These are phyloP conservation scores for Talaromyces atroroseus DNA, from an alignment of 2,329 filamentous ascomycete genomes.

Conservation along the genomic window DNA sequence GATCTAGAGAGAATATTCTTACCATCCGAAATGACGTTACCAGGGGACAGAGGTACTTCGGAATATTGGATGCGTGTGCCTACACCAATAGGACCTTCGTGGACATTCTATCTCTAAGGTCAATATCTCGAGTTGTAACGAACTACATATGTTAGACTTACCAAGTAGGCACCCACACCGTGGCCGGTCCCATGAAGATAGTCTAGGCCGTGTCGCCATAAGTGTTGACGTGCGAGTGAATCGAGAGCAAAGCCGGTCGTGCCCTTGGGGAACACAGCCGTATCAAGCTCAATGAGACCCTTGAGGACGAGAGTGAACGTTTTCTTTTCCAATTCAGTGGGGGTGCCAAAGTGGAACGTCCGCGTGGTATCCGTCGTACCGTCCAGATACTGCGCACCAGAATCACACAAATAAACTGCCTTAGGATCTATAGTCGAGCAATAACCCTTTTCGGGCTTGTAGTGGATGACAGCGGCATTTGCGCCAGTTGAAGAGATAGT, in stretches of 20 bases:
- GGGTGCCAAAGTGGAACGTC: conserved; percentile 84
- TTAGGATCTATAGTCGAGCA: conserved; percentile 80
- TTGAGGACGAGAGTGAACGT: conserved; percentile 93
- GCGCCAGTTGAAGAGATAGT: conserved; percentile 93
- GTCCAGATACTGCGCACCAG: conserved; percentile 91
- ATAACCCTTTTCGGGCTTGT: conserved; percentile 76
- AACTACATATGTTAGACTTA: conserved; percentile 17
- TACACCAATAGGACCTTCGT: conserved; percentile 95
- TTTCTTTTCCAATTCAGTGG: conserved; percentile 75
- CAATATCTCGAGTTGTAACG: background rate
- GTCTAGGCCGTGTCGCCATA: conserved; percentile 91
- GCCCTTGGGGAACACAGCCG: conserved; percentile 85
- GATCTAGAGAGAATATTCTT: conserved; percentile 13
- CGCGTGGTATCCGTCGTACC: conserved; percentile 95
- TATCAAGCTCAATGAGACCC: conserved; percentile 83
- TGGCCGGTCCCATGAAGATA: conserved; percentile 96
- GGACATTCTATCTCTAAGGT: conserved; percentile 60
- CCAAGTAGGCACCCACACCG: conserved; percentile 84
- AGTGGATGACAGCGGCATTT: conserved; percentile 93
- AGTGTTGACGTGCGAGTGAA: conserved; percentile 76
- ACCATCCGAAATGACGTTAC: conserved; percentile 87
- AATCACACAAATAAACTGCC: conserved; percentile 90
- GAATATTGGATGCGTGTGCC: conserved; percentile 87
- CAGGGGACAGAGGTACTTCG: conserved; percentile 81
- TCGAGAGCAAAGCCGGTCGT: conserved; percentile 92